A percentile compares a stretch with the other conserved stretches of the same genome.
Conservation (phyloP, 2,329 filamentous ascomycete genomes). For the Colletotrichum orbiculare region DNA sequence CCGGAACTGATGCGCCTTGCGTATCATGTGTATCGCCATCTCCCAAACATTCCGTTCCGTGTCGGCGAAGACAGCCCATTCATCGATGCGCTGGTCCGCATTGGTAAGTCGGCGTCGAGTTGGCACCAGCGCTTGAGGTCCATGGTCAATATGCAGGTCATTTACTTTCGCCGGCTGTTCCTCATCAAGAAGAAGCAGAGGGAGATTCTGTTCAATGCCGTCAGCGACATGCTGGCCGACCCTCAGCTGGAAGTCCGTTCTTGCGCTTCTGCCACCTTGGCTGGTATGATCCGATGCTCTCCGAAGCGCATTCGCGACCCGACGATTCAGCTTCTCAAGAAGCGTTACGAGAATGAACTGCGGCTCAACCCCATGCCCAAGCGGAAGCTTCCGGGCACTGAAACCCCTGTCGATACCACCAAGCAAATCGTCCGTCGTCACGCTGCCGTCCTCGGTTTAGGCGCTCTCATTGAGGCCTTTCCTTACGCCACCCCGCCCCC, state of each 20-base stretch:
- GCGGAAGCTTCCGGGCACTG: constrained; percentile 70
- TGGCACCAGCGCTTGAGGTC: constrained; percentile 97
- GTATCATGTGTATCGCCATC: constrained; percentile 95
- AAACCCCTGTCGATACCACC: constrained; percentile 77
- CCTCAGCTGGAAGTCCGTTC: constrained; percentile 92
- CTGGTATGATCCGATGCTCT: constrained; percentile 98
- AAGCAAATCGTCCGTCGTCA: constrained; percentile 85
- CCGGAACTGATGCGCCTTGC: constrained; percentile 93
- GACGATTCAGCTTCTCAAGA: constrained; percentile 80
- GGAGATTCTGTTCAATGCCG: constrained; percentile 85
- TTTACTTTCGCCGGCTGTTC: constrained; percentile 97
- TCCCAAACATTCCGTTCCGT: constrained; percentile 94
- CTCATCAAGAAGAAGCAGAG: constrained; percentile 81
- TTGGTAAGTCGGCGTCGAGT: constrained; percentile 83
- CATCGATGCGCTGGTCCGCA: constrained; percentile 85
- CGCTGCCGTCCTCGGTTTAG: constrained; percentile 90
- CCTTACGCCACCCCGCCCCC: constrained; percentile 95
- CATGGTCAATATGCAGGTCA: constrained; percentile 97
- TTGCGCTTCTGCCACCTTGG: constrained; percentile 90
- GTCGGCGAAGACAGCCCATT: constrained; percentile 87
- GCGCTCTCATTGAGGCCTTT: constrained; percentile 93
- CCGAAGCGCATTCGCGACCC: constrained; percentile 81
- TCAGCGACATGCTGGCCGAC: constrained; percentile 96
- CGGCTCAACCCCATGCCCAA: constrained; percentile 88
- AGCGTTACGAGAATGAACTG: constrained; percentile 83